Base-by-base conservation (phyloP, 352 stramenopile genomes). In the Globisporangium radiosum region DNA sequence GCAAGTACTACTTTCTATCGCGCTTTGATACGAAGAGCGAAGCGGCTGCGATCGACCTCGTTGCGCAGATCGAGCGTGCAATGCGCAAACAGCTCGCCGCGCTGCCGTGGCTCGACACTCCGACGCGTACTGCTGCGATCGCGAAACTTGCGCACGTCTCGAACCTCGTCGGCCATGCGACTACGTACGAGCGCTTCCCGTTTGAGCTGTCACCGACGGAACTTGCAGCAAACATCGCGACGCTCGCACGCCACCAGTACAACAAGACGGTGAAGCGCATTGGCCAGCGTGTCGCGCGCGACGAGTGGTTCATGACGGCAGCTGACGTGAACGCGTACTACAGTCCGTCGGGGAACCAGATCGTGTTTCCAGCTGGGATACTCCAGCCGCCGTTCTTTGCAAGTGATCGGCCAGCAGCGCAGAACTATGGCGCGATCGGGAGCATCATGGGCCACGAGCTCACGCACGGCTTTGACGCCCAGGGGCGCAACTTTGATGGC, bases 341-440 rank as follows among this genome's bases (percentile, higher is more conserved):
- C 66, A 73, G 76, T 54, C 62, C 72, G 8, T 70, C 70, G 9
- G 70, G 65, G 7, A 94, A 94, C 65, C 90, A 98, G 66, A 98
- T 98, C 60, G 92, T 98, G 7, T 98, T 98, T 65, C 95, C 95
- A 4, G 95, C 95, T 4, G 95, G 92, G 1, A 98, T 98, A 58
- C 62, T 98, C 13, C 94, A 98, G 67, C 77, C 92, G 51, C 95
- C 95, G 6, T 98, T 98, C 57, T 98, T 98, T 59, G 71, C 91
- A 48, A 75, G 74, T 19, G 69, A 78, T 37, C 71, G 70, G 0
- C 89, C 97, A 45, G 73, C 91, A 40, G 87, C 91, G 9, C 87
- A 94, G 3, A 98, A 98, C 60, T 98, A 95, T 65, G 95, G 95
- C 13, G 83, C 79, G 2, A 98, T 98, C 62, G 92, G 94, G 14